These are phyloP conservation scores for Penicillium lividum DNA, from an alignment of 495 filamentous ascomycete genomes.

Conservation along the genomic window DNA sequence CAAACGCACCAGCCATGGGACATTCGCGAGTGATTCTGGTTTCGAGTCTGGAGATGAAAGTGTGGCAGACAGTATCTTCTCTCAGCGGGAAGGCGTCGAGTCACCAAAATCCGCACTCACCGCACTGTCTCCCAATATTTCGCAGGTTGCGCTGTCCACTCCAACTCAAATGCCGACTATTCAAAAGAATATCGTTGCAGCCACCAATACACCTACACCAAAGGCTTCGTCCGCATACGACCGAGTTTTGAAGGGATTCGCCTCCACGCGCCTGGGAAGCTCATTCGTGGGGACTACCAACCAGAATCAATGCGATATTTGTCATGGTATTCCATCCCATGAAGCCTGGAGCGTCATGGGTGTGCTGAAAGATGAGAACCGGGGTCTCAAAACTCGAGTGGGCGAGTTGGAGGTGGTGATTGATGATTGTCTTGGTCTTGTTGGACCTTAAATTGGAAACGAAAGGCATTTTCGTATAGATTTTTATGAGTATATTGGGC, in stretches of 20 bases:
- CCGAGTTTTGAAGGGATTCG: slow-evolving; percentile 42
- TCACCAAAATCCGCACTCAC: slow-evolving; percentile 52
- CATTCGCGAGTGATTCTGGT: slow-evolving; percentile 52
- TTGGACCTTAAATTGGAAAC: slow-evolving; percentile 41
- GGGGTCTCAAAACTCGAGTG: slow-evolving; percentile 65
- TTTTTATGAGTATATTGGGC: slow-evolving; percentile 6
- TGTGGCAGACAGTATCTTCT: slow-evolving; percentile 63
- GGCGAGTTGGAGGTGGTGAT: slow-evolving; percentile 66
- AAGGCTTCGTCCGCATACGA: slow-evolving; percentile 43
- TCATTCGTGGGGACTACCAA: slow-evolving; percentile 28
- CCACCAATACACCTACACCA: slow-evolving; percentile 21
- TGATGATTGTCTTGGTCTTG: slow-evolving; percentile 69
- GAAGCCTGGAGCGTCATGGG: slow-evolving; percentile 73
- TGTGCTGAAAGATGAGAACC: slow-evolving; percentile 71
- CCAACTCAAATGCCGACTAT: slow-evolving; percentile 24
- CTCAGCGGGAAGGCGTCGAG: slow-evolving; percentile 53
- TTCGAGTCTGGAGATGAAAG: slow-evolving; percentile 59
- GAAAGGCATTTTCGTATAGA: background rate
- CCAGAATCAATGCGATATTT: slow-evolving; percentile 55
- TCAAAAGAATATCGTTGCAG: slow-evolving; percentile 28
- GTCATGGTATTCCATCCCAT: slow-evolving; percentile 60
- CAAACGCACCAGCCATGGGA: slow-evolving; percentile 55
- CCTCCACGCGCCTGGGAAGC: slow-evolving; percentile 37
- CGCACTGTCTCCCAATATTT: slow-evolving; percentile 41
- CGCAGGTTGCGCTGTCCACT: slow-evolving; percentile 37